Conservation (phyloP, 345 rosid species). For the Melaleuca alternifolia region DNA sequence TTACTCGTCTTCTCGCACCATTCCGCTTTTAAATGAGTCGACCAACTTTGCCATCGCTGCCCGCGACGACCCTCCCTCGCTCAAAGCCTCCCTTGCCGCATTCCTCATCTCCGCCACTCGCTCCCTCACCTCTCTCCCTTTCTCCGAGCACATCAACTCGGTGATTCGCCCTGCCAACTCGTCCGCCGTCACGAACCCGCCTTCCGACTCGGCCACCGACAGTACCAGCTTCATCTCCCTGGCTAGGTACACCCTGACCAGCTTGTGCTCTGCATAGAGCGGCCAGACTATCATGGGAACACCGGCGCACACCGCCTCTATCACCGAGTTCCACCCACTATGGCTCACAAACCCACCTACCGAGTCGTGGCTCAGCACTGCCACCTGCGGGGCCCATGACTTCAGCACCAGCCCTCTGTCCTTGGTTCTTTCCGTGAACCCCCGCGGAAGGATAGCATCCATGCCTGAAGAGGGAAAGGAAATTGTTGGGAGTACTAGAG, state of each 20-base stretch:
- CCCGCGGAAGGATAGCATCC: constrained; percentile 3
- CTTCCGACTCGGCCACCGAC: not conserved
- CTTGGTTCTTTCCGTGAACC: constrained; percentile 10
- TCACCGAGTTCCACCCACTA: constrained; percentile 37
- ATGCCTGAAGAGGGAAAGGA: not conserved
- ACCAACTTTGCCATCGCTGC: not conserved
- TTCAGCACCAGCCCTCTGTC: constrained; percentile 19
- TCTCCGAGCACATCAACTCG: constrained; percentile 1
- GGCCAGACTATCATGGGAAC: constrained; percentile 17
- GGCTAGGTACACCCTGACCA: constrained; percentile 1
- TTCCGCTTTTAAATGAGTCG: not conserved
- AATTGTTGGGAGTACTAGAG: not conserved
- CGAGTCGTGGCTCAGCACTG: constrained; percentile 15
- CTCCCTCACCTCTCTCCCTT: not conserved
- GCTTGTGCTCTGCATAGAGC: constrained; percentile 6
- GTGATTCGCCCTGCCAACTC: constrained; percentile 4
- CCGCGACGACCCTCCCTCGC: constrained; percentile 3
- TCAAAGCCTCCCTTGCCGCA: not conserved
- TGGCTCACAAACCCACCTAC: constrained; percentile 32
- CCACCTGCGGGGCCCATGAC: constrained; percentile 30
- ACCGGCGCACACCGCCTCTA: constrained; percentile 20
- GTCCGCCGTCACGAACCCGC: not conserved
- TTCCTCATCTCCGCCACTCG: not conserved
- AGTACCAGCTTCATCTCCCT: not conserved
- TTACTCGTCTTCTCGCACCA: not conserved